A percentile compares a stretch with the other conserved stretches of the same genome.
Conservation (phyloP, 495 filamentous ascomycete genomes). For the Penicillium cataractarum region DNA sequence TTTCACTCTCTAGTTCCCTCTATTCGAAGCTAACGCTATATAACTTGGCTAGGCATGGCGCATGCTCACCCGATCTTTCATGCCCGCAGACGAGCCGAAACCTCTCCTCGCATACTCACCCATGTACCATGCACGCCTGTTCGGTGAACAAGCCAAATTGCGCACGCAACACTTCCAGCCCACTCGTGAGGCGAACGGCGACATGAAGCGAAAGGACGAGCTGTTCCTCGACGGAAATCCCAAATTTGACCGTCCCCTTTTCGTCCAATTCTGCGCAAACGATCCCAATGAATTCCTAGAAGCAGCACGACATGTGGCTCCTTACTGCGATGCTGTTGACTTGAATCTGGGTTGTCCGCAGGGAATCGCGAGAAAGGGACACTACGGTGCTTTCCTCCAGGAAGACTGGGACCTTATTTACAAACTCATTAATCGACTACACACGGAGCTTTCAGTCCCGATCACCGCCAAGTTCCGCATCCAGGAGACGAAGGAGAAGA, state of each 20-base stretch:
- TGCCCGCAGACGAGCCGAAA: slow-evolving; percentile 61
- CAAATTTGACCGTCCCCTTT: slow-evolving; percentile 77
- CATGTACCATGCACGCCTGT: slow-evolving; percentile 93
- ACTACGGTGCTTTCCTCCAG: slow-evolving; percentile 93
- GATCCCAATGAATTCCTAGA: slow-evolving; percentile 73
- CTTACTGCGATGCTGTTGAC: slow-evolving; percentile 93
- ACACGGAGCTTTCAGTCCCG: slow-evolving; percentile 71
- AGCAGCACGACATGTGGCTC: slow-evolving; percentile 74
- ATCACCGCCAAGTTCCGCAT: slow-evolving; percentile 96
- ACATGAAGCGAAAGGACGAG: slow-evolving; percentile 28
- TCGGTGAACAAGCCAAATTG: slow-evolving; percentile 72
- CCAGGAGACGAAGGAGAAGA: slow-evolving; percentile 82
- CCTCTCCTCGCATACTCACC: slow-evolving; percentile 81
- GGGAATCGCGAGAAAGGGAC: slow-evolving; percentile 85
- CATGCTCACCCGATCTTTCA: slow-evolving; percentile 88
- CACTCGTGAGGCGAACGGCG: slow-evolving; percentile 46
- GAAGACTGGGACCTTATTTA: slow-evolving; percentile 87
- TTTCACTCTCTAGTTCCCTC: not conserved
- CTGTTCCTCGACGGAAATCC: slow-evolving; percentile 85
- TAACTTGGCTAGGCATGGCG: slow-evolving; percentile 75
- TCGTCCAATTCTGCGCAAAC: slow-evolving; percentile 98
- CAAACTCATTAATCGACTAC: slow-evolving; percentile 75
- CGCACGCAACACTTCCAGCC: slow-evolving; percentile 79
- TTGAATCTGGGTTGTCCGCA: slow-evolving; percentile 98
- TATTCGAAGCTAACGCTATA: not conserved